Evolutionary conservation across 2,329 filamentous ascomycete species (phyloP).

Genomic region (Aspergillus oerlinghausenensis): DNA sequence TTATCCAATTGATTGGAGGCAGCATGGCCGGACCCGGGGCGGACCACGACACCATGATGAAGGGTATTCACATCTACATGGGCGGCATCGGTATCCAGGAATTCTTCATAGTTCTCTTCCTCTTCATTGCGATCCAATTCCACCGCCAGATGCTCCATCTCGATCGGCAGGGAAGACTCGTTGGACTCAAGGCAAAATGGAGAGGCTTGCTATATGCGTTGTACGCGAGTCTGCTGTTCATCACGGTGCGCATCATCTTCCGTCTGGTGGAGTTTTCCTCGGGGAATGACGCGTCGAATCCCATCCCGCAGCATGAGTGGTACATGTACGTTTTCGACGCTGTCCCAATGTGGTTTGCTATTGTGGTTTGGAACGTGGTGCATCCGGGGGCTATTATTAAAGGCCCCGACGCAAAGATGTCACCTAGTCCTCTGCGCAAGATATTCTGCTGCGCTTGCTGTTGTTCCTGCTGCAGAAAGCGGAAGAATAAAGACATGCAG

Average conservation of each 20-base stretch:
- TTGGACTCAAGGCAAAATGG: slow-evolving; percentile 20
- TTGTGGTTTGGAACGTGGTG: slow-evolving; percentile 40
- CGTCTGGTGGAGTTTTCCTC: slow-evolving; percentile 57
- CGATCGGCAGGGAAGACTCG: slow-evolving; percentile 21
- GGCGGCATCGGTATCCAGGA: slow-evolving; percentile 51
- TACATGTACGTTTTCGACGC: slow-evolving; percentile 53
- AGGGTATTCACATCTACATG: slow-evolving; percentile 51
- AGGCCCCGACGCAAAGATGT: slow-evolving; percentile 26
- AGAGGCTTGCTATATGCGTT: slow-evolving; percentile 34
- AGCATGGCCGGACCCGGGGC: slow-evolving; percentile 27
- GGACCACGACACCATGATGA: slow-evolving; percentile 23
- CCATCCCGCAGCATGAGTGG: slow-evolving; percentile 59
- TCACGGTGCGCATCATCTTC: slow-evolving; percentile 52
- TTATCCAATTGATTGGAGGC: slow-evolving; percentile 42
- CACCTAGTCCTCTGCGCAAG: slow-evolving; percentile 14
- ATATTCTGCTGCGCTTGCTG: not conserved
- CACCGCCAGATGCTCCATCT: slow-evolving; percentile 25
- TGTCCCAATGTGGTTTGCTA: slow-evolving; percentile 51
- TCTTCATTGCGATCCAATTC: slow-evolving; percentile 38
- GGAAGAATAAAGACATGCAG: not conserved
- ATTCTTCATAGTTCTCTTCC: slow-evolving; percentile 48
- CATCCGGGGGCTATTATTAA: slow-evolving; percentile 48
- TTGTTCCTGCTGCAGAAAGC: not conserved
- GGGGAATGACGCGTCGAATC: slow-evolving; percentile 53
- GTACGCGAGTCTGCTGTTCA: slow-evolving; percentile 39